These are phyloP conservation scores for Myxozyma monticola DNA, from an alignment of 805 yeast species.

Conservation along the genomic window DNA sequence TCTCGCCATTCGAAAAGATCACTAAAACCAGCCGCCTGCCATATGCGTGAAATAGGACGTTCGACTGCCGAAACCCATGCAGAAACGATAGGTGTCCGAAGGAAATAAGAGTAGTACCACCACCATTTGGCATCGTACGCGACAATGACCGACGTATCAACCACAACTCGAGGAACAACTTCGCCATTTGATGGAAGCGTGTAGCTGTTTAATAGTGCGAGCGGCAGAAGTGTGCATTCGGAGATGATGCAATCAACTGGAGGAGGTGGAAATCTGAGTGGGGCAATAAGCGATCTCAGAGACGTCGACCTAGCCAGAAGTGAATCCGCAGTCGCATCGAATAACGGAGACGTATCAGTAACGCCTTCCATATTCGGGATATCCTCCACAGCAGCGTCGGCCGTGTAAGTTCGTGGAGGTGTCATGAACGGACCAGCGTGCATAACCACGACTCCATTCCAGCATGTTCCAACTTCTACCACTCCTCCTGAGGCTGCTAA, in stretches of 20 bases:
- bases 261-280: conserved; percentile 22
- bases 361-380: not conserved
- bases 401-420: conserved; percentile 9
- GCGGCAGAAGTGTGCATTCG: conserved; percentile 21
- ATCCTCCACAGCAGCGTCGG: not conserved
- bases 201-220: conserved; percentile 14
- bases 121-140: conserved; percentile 23
- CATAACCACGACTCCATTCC: conserved; percentile 27
- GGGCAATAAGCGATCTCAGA: not conserved
- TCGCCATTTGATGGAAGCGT: not conserved
- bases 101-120: conserved; percentile 23
- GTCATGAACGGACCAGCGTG: conserved; percentile 22
- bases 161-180: conserved; percentile 12
- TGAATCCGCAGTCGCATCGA: not conserved
- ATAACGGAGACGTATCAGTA: not conserved
- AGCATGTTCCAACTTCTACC: conserved; percentile 25
- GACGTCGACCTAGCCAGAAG: not conserved
- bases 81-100: conserved; percentile 13
- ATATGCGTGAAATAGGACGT: conserved; percentile 7
- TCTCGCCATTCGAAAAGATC: conserved; percentile 14
- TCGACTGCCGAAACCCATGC: conserved; percentile 15
- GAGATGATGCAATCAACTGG: conserved; percentile 16
- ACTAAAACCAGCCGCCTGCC: conserved; percentile 3
- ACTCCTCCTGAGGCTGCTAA: conserved; percentile 2
- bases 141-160: conserved; percentile 20